Evolutionary conservation across 164 flowering plant genomes (phyloP).

Genomic region (Kingdonia uniflora): DNA sequence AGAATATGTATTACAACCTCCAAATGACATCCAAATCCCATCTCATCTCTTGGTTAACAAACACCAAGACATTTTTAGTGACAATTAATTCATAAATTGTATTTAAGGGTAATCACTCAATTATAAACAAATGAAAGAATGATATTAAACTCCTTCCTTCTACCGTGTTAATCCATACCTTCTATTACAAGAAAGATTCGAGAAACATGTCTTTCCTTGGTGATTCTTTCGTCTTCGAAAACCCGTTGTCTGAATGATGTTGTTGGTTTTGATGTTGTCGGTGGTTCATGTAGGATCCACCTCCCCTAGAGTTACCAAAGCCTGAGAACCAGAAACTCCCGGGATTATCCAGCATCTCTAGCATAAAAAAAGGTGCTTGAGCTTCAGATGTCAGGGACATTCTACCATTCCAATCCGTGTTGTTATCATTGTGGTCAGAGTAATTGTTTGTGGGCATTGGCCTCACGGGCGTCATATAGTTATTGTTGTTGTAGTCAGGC

Average conservation of each 20-base stretch:
- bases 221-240: constrained; percentile 21
- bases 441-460: constrained; percentile 22
- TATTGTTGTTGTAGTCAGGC: constrained; percentile 3
- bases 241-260: neutral
- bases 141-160: neutral
- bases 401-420: constrained; percentile 13
- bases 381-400: constrained; percentile 15
- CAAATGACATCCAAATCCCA: too few species aligned
- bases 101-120: too few species aligned
- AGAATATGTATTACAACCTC: too few species aligned
- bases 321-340: constrained; percentile 17
- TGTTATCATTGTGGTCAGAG: constrained; percentile 15
- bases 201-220: constrained; percentile 27
- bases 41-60: too few species aligned
- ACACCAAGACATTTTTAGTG: too few species aligned
- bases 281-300: constrained; percentile 10
- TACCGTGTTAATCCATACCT: too few species aligned
- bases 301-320: constrained; percentile 6
- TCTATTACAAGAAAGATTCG: constrained; percentile 13
- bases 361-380: constrained; percentile 42
- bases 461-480: constrained; percentile 24
- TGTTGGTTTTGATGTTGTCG: too few species aligned
- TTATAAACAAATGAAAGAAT: constrained; percentile 11
- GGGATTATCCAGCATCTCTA: constrained; percentile 28
- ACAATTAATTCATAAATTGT: too few species aligned